phyloP scores from a whole-genome alignment of 148 eudicot genomes.

The Vaccinium macrocarpon region DNA sequence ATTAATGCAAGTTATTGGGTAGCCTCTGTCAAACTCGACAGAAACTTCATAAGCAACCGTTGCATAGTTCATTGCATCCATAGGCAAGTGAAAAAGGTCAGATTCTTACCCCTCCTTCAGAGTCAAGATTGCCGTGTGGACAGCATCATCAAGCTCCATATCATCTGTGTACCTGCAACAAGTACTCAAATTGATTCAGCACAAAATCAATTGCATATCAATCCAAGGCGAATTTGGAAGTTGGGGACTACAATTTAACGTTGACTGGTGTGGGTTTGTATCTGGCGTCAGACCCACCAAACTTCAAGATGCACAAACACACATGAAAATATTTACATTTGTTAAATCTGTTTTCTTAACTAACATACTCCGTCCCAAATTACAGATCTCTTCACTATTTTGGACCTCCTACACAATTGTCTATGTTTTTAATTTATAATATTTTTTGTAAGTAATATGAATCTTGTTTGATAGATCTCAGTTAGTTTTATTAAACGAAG shows the following conservation, averaged over 20 bases:
- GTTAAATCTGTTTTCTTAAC: background rate
- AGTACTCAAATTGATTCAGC: background rate
- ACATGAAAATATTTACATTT: background rate
- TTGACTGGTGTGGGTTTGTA: background rate
- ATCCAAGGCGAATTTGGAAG: background rate
- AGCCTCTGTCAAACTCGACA: background rate
- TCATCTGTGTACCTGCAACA: constrained; percentile 86
- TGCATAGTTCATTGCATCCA: background rate
- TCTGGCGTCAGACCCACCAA: background rate
- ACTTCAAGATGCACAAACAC: background rate
- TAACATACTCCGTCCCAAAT: background rate
- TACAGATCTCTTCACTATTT: too few relatives aligned
- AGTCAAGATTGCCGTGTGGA: constrained; percentile 95
- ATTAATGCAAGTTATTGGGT: background rate
- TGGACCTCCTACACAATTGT: too few relatives aligned
- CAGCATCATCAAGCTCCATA: constrained; percentile 99
- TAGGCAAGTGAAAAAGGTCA: background rate
- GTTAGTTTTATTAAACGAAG: too few relatives aligned
- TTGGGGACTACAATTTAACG: background rate
- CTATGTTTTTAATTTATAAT: too few relatives aligned
- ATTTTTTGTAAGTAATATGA: too few relatives aligned
- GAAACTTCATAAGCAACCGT: constrained; percentile 1
- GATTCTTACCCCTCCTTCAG: constrained; percentile 89
- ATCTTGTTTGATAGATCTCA: too few relatives aligned
- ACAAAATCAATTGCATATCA: background rate